Conservation (phyloP, 768 basidiomycete species). For the Tylopilus plumbeoviolaceoides region DNA sequence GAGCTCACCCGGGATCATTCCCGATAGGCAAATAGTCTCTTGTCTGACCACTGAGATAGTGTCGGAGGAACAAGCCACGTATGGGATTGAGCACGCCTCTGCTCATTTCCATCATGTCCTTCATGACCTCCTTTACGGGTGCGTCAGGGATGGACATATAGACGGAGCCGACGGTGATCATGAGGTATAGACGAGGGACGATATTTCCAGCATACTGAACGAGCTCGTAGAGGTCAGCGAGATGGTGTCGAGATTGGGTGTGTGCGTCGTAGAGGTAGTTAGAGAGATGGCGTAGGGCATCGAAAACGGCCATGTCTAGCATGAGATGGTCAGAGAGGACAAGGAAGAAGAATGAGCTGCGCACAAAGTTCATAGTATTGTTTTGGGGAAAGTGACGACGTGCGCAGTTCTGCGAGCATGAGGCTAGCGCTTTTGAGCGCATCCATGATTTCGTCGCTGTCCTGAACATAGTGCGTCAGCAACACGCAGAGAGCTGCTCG, state of each 20-base stretch:
- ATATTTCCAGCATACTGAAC: slow-evolving; percentile 99
- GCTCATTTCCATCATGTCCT: slow-evolving; percentile 99
- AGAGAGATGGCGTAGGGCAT: slow-evolving; percentile 89
- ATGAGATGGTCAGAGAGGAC: not conserved
- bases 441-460: slow-evolving; percentile 97
- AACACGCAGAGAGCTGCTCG: not conserved
- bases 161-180: slow-evolving; percentile 99
- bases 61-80: slow-evolving; percentile 89
- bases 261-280: slow-evolving; percentile 98
- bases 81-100: slow-evolving; percentile 97
- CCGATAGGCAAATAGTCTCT: slow-evolving; percentile 94
- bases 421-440: slow-evolving; percentile 94
- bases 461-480: slow-evolving; percentile 41
- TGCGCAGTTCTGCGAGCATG: slow-evolving; percentile 95
- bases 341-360: slow-evolving; percentile 17
- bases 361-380: slow-evolving; percentile 98
- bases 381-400: slow-evolving; percentile 89
- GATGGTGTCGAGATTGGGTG: slow-evolving; percentile 84
- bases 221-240: slow-evolving; percentile 97
- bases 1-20: slow-evolving; percentile 67
- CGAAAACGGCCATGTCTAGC: slow-evolving; percentile 97
- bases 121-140: slow-evolving; percentile 99
- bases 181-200: slow-evolving; percentile 90
- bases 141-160: slow-evolving; percentile 99
- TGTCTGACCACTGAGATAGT: slow-evolving; percentile 96